A percentile compares a stretch with the other conserved stretches of the same genome.
Conservation (phyloP, 2,329 filamentous ascomycete species). For the Ophiosphaerella korrae region DNA sequence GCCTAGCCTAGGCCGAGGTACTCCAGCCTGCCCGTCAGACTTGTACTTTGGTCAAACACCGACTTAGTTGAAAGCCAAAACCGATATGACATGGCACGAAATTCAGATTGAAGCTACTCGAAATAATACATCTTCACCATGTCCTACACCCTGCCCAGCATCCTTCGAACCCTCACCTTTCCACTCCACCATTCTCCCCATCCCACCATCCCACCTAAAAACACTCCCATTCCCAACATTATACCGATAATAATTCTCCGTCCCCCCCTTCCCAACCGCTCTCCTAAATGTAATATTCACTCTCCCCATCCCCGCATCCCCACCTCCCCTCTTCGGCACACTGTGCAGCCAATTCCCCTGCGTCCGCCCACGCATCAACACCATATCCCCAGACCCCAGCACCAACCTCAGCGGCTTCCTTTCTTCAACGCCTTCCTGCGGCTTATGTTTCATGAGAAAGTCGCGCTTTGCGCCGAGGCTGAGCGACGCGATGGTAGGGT, state of each 20-base stretch:
- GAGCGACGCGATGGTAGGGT: constrained; percentile 76
- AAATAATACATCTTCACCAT: too few relatives aligned
- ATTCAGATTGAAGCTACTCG: too few relatives aligned
- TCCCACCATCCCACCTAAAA: constrained; percentile 68
- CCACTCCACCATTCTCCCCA: constrained; percentile 57
- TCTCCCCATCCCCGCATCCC: constrained; percentile 64
- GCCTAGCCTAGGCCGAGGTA: too few relatives aligned
- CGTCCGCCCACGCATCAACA: constrained; percentile 77
- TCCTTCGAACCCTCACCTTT: constrained; percentile 8
- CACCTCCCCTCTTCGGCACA: constrained; percentile 74
- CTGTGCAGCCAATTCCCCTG: constrained; percentile 76
- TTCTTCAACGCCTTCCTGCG: constrained; percentile 48
- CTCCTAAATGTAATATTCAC: constrained; percentile 78
- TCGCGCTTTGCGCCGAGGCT: constrained; percentile 74
- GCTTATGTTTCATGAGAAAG: constrained; percentile 81
- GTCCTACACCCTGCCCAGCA: neutral
- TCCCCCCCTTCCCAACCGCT: constrained; percentile 72
- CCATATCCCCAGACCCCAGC: constrained; percentile 74
- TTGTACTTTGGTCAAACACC: too few relatives aligned
- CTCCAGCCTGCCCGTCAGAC: too few relatives aligned
- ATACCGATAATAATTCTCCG: constrained; percentile 84
- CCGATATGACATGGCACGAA: too few relatives aligned
- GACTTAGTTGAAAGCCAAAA: too few relatives aligned
- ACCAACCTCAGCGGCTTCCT: constrained; percentile 56
- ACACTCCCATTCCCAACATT: constrained; percentile 74